These are phyloP conservation scores for Trichoderma reesei DNA, from an alignment of 495 filamentous ascomycete species.

Conservation along the genomic window DNA sequence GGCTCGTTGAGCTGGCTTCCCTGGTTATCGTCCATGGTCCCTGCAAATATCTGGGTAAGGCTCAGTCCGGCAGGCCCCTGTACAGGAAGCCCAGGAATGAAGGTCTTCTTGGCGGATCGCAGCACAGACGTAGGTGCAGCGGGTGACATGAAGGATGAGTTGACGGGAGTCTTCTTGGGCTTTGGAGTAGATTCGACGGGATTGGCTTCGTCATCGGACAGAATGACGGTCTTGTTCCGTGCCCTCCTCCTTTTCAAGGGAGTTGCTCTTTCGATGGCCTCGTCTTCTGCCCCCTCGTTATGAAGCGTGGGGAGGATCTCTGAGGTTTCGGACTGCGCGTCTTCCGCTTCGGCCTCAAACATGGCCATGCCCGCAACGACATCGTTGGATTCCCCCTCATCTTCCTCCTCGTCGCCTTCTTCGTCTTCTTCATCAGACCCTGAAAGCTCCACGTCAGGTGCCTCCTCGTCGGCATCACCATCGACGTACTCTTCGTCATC, in stretches of 20 bases:
- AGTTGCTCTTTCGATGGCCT: conserved; percentile 20
- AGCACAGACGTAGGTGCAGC: conserved; percentile 42
- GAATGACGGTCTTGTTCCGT: conserved; percentile 24
- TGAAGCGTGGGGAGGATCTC: conserved; percentile 20
- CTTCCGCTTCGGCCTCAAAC: conserved; percentile 40
- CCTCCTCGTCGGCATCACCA: conserved; percentile 40
- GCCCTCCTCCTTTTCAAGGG: conserved; percentile 9
- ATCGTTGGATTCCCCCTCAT: conserved; percentile 20
- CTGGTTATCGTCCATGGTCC: conserved; percentile 68
- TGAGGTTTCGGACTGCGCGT: conserved; percentile 40
- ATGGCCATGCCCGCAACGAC: conserved; percentile 14
- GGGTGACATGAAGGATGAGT: conserved; percentile 28
- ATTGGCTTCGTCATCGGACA: conserved; percentile 45
- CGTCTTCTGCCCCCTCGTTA: conserved; percentile 22
- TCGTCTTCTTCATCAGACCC: conserved; percentile 38
- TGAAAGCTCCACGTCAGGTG: conserved; percentile 33
- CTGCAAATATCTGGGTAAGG: conserved; percentile 86
- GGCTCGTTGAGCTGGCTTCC: conserved; percentile 18
- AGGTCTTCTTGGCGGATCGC: conserved; percentile 46
- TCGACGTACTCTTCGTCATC: conserved; percentile 51
- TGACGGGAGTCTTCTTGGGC: conserved; percentile 34
- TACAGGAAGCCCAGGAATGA: conserved; percentile 49
- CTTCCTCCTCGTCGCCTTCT: conserved; percentile 21
- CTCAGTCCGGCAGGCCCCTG: conserved; percentile 54
- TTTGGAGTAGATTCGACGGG: conserved; percentile 36